A percentile compares a stretch with the other conserved stretches of the same genome.
Evolutionary conservation across 495 filamentous ascomycete genomes (phyloP).

Genomic region (Daldinia loculata): DNA sequence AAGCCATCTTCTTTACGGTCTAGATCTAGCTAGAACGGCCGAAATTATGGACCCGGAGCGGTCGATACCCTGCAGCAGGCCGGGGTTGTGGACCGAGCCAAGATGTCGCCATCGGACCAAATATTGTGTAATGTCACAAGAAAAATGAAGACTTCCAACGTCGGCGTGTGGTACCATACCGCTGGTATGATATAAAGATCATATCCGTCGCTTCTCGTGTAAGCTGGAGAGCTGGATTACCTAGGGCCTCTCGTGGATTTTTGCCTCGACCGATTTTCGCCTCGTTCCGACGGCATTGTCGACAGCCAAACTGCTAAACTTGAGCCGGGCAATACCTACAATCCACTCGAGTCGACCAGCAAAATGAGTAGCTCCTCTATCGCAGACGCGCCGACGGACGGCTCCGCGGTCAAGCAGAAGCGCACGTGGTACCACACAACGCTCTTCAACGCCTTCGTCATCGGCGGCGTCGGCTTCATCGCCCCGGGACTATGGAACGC

Average conservation of each 20-base stretch:
- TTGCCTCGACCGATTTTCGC: too few relatives aligned
- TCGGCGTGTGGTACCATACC: not conserved
- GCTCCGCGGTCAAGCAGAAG: conserved; percentile 1
- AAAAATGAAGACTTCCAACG: not conserved
- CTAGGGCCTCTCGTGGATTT: not conserved
- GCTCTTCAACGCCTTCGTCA: conserved; percentile 63
- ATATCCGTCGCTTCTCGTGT: not conserved
- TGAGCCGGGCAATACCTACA: not conserved
- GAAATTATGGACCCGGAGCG: conserved; percentile 7
- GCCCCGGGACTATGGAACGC: conserved; percentile 70
- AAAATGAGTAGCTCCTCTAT: conserved; percentile 12
- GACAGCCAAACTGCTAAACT: too few relatives aligned
- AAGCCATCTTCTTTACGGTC: not conserved
- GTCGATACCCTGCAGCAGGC: conserved; percentile 6
- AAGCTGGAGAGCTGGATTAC: not conserved
- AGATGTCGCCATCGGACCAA: conserved; percentile 40
- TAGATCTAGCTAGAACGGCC: conserved; percentile 12
- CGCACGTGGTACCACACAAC: conserved; percentile 60
- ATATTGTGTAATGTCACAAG: conserved; percentile 27
- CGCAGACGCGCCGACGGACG: not conserved
- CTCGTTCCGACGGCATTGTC: too few relatives aligned
- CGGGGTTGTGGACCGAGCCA: conserved; percentile 21
- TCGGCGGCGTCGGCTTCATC: conserved; percentile 64
- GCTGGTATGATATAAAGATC: too few relatives aligned
- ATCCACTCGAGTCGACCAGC: not conserved